A percentile compares a stretch with the other conserved stretches of the same genome.
phyloP scores from a whole-genome alignment of 176 grass and related monocot genomes.

The Chrysopogon serrulatus region DNA sequence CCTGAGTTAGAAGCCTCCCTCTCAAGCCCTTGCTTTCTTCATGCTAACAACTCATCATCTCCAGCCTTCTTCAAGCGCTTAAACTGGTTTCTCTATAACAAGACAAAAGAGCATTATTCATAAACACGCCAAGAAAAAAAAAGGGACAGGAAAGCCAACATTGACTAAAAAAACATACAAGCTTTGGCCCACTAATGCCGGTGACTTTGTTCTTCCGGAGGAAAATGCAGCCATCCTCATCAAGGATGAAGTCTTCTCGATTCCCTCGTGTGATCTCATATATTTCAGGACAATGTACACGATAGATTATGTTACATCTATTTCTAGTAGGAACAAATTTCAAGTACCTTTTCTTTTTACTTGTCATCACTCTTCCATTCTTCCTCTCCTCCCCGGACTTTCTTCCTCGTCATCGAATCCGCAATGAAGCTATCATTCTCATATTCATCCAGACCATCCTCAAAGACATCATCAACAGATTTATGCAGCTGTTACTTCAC shows the following conservation, averaged over 20 bases:
- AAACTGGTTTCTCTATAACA: conserved; percentile 62
- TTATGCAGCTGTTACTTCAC: not conserved
- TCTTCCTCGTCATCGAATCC: conserved; percentile 81
- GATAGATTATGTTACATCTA: too few species aligned
- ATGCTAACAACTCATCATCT: conserved; percentile 72
- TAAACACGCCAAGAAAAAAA: not conserved
- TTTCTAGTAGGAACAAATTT: too few species aligned
- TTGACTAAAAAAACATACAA: too few species aligned
- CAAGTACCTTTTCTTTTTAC: conserved; percentile 68
- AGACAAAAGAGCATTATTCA: not conserved
- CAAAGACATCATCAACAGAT: conserved; percentile 32
- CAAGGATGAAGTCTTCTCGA: too few species aligned
- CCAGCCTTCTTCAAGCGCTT: conserved; percentile 93
- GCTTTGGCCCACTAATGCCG: too few species aligned
- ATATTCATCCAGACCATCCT: conserved; percentile 78
- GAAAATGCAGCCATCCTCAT: too few species aligned
- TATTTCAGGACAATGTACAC: too few species aligned
- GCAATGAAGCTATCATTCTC: conserved; percentile 95
- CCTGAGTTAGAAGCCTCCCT: conserved; percentile 43
- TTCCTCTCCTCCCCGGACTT: conserved; percentile 48
- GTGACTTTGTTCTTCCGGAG: too few species aligned
- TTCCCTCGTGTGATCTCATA: too few species aligned
- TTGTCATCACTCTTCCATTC: conserved; percentile 68
- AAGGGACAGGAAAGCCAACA: not conserved
- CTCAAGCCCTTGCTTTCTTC: conserved; percentile 68